Conservation (phyloP, 805 yeast species). For the Wickerhamomyces kurtzmanii region DNA sequence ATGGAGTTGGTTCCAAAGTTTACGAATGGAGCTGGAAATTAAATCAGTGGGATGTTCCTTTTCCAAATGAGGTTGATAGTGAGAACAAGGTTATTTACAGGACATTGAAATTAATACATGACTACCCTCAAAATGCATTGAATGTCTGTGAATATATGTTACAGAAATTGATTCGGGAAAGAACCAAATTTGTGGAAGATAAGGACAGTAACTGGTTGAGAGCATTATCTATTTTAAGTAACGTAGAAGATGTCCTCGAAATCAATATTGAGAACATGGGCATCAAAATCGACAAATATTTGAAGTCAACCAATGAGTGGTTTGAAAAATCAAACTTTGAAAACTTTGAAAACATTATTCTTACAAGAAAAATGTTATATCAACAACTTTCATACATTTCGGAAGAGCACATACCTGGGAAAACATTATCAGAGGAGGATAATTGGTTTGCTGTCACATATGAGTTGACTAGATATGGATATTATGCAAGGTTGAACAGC, state of each 20-base stretch:
- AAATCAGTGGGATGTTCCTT: slow-evolving; percentile 67
- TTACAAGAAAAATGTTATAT: slow-evolving; percentile 28
- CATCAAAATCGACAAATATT: slow-evolving; percentile 11
- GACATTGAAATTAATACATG: slow-evolving; percentile 36
- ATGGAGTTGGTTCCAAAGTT: slow-evolving; percentile 11
- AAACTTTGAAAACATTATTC: slow-evolving; percentile 31
- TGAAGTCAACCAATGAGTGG: slow-evolving; percentile 22
- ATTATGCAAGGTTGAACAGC: slow-evolving; percentile 24
- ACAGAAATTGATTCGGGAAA: slow-evolving; percentile 8
- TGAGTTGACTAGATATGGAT: slow-evolving; percentile 34
- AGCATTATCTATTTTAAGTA: slow-evolving; percentile 3
- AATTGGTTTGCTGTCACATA: slow-evolving; percentile 16
- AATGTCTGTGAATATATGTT: slow-evolving; percentile 14
- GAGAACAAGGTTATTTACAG: slow-evolving; percentile 42
- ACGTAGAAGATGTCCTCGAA: background rate
- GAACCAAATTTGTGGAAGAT: slow-evolving; percentile 2
- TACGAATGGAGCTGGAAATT: slow-evolving; percentile 73
- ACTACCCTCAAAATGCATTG: slow-evolving; percentile 15
- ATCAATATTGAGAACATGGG: background rate
- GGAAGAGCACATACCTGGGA: background rate
- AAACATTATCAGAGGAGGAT: slow-evolving; percentile 1
- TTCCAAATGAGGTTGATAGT: slow-evolving; percentile 22
- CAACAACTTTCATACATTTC: slow-evolving; percentile 2
- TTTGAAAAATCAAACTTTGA: slow-evolving; percentile 22
- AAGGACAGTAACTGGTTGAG: background rate